Base-by-base conservation (phyloP, 2,329 filamentous ascomycete species). In the Penicillium rolfsii region DNA sequence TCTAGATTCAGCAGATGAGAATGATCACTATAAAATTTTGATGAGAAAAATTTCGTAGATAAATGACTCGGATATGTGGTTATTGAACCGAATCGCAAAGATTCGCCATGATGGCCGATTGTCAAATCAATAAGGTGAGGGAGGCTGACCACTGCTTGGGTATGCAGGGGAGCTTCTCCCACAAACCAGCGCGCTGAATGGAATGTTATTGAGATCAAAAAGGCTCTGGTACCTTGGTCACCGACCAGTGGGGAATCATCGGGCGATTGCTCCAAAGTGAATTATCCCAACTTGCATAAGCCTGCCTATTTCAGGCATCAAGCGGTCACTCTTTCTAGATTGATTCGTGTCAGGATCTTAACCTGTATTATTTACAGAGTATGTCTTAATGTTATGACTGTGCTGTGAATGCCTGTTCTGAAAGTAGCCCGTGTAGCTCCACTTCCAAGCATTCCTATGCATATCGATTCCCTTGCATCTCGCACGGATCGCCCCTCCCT, bases 401-500 rank as follows among this genome's bases (percentile, higher is more conserved):
- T 22, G n/a, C 19, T 19, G 12, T 12, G 11, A 22, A 12, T 3
- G 12, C 19, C n/a, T 22, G 5, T 2, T 48, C 26, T 8, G 49
- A 36, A 19, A 7, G 14, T 14, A 11, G 12, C 7, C 35, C 35
- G 12, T 43, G 6, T 16, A 26, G 36, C 14, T 26, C 16, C 14
- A 40, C n/a, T 19, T n/a, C 40, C 30, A 48, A 48, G 45, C 45
- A 48, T 48, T 48, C 45, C 26, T 48, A 38, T 56, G 43, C 43
- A 56, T 58, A 26, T 45, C 22, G n/a, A 57, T 41, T 57, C 58
- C 63, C 63, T 64, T 64, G 52, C 60, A 58, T 48, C 48, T 41
- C 55, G 55, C 60, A 60, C 62, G 48, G 57, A 49, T 59, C 53
- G 43, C 22, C n/a, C 22, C 30, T n/a, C 16, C 24, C 35, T 33